Evolutionary conservation across 163 green algal genomes (phyloP).

Genomic region (Picocystis sp.): DNA sequence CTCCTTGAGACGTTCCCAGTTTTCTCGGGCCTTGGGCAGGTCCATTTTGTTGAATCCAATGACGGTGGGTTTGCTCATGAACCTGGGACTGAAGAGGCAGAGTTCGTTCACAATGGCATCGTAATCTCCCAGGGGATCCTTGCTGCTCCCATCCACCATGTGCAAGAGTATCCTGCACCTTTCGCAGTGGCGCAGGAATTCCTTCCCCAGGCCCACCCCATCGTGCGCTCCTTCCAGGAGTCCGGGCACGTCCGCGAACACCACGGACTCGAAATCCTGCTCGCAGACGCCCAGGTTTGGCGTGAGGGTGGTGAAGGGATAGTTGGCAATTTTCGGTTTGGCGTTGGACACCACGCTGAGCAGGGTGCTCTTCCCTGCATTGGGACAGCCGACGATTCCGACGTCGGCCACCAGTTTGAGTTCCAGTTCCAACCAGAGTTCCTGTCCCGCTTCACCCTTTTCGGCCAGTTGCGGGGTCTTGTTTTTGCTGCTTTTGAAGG

Average conservation of each 20-base stretch:
- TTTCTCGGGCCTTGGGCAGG: slow-evolving; percentile 5
- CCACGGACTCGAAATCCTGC: slow-evolving; percentile 56
- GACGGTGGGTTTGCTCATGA: slow-evolving; percentile 74
- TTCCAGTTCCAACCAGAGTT: slow-evolving; percentile 60
- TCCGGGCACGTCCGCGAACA: slow-evolving; percentile 77
- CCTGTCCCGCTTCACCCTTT: slow-evolving; percentile 36
- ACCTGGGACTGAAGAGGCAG: slow-evolving; percentile 66
- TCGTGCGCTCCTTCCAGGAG: slow-evolving; percentile 79
- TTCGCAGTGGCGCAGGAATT: slow-evolving; percentile 77
- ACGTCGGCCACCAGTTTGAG: slow-evolving; percentile 72
- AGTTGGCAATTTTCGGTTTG: slow-evolving; percentile 60
- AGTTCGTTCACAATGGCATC: slow-evolving; percentile 81
- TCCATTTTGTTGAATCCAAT: slow-evolving; percentile 91
- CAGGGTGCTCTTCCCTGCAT: slow-evolving; percentile 84
- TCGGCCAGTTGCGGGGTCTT: slow-evolving; percentile 32
- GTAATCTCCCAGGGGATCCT: slow-evolving; percentile 82
- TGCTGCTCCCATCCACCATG: slow-evolving; percentile 76
- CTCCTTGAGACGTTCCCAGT: slow-evolving; percentile 21
- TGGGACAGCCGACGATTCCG: slow-evolving; percentile 86
- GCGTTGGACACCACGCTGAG: slow-evolving; percentile 52
- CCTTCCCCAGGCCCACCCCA: slow-evolving; percentile 65
- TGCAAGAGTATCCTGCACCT: slow-evolving; percentile 65
- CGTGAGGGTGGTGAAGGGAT: slow-evolving; percentile 83
- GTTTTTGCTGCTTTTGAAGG: slow-evolving; percentile 71
- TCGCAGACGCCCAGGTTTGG: slow-evolving; percentile 88